These are phyloP conservation scores for Populus nigra DNA, from an alignment of 345 rosid genomes.

Conservation along the genomic window DNA sequence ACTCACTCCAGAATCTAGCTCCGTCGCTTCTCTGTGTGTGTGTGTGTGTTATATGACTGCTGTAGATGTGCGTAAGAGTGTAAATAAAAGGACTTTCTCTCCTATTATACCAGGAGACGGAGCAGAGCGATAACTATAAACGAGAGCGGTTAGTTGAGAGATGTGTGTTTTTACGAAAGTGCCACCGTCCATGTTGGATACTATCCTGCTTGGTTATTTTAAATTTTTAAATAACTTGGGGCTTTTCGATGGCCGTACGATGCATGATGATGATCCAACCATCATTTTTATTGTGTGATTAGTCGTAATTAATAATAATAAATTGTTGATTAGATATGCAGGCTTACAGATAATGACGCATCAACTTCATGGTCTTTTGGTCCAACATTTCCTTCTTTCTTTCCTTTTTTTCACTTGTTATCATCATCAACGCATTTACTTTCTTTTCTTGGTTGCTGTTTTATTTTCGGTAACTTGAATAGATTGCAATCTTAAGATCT, in stretches of 20 bases:
- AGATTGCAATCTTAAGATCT: too few relatives aligned
- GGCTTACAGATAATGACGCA: neutral
- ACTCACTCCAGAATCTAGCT: neutral
- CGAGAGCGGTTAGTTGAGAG: slow-evolving; percentile 3
- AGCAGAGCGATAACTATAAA: too few relatives aligned
- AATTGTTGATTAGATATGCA: neutral
- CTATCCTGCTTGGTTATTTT: neutral
- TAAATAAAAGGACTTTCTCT: too few relatives aligned
- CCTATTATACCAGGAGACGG: too few relatives aligned
- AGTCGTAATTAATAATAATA: too few relatives aligned
- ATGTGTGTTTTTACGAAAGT: neutral
- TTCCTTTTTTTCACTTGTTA: too few relatives aligned
- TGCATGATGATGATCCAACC: neutral
- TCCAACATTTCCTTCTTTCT: neutral
- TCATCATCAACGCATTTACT: too few relatives aligned
- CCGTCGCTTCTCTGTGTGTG: too few relatives aligned
- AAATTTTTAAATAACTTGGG: neutral
- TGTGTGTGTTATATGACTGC: neutral
- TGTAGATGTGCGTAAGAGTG: neutral
- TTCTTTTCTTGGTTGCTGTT: too few relatives aligned
- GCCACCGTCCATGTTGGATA: neutral
- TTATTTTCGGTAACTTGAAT: too few relatives aligned
- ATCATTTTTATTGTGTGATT: too few relatives aligned
- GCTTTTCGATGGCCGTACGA: neutral
- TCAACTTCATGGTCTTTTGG: neutral